phyloP scores from a whole-genome alignment of 148 eudicot species.

The Rhododendron vialii region DNA sequence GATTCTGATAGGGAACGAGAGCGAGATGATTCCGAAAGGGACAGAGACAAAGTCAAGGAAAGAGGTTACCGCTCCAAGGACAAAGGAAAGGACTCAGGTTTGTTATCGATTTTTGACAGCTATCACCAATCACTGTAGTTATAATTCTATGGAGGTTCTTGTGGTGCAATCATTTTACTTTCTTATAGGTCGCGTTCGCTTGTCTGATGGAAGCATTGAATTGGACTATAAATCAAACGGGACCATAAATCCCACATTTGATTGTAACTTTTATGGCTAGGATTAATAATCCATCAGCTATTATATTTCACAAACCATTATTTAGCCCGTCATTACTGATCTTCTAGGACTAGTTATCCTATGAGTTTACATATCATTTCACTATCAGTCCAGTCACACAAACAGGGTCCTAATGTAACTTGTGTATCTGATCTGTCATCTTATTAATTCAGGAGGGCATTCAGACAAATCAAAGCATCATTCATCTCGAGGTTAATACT shows the following conservation, averaged over 20 bases:
- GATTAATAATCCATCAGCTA: not conserved
- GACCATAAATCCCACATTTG: not conserved
- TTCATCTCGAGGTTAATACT: conserved; percentile 66
- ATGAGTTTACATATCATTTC: not conserved
- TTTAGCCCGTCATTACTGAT: not conserved
- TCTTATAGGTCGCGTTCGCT: not conserved
- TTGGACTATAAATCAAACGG: not conserved
- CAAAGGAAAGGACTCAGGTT: conserved; percentile 65
- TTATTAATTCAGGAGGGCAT: conserved; percentile 48
- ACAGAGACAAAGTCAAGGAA: conserved; percentile 59
- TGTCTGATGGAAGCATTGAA: not conserved
- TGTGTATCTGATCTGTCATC: conserved; percentile 4
- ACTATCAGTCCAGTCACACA: not conserved
- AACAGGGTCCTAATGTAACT: not conserved
- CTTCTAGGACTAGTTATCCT: not conserved
- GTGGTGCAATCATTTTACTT: not conserved
- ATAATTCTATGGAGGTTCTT: not conserved
- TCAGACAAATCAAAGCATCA: conserved; percentile 63
- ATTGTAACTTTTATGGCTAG: not conserved
- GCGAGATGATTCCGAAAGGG: conserved; percentile 63
- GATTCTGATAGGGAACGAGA: conserved; percentile 83
- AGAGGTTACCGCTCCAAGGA: conserved; percentile 65
- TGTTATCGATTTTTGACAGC: not conserved
- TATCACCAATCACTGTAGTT: not conserved
- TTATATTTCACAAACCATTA: not conserved